Evolutionary conservation across 2,329 filamentous ascomycete genomes (phyloP), one percentile per base, ranked within the genome.

Genomic region (Fusarium praegraminearum): DNA sequence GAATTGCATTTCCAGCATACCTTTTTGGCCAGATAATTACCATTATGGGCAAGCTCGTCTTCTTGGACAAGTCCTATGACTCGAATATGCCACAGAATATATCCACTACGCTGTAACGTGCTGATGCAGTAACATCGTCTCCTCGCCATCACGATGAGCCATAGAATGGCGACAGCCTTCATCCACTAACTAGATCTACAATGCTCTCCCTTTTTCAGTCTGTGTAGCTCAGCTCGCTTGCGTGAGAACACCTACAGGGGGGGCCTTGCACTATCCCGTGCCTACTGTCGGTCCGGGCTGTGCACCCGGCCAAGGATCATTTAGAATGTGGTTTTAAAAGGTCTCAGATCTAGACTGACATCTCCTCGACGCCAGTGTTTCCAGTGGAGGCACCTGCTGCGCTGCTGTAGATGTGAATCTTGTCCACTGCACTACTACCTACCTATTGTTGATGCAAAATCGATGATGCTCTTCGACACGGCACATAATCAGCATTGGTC

Each of bases 341-440:
- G 62, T 65, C 51, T 65, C 62, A 65, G 67, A 57, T 57, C 71
- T 59, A 62, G 58, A 49, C 57, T 35, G 36, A 53, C 46, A 35
- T 59, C 51, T 46, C 50, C 56, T 71, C 49, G 36, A 63, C 72
- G 67, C 69, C 72, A 58, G 69, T 59, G 71, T 69, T 72, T 73
- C 69, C 51, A 57, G 69, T 71, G 30, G 22, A 36, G 50, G 53
- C 46, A 68, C 46, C 54, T 51, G 63, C 59, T 43, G n/a, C 41
- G 63, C 59, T 43, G 20, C 41, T 44, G 40, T 35, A 43, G n/a
- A 51, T 28, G 18, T 50, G 26, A 38, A 28, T 49, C 46, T 55
- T 55, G 24, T 33, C 20, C 58, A 51, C 60, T 33, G 30, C 28
- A 53, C 33, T n/a, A 20, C 32, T 62, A 35, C 24, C 36, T 40